Evolutionary conservation across 441 rosid species (phyloP), one percentile per base, ranked within the genome.

Genomic region (Aquilaria agallochum): DNA sequence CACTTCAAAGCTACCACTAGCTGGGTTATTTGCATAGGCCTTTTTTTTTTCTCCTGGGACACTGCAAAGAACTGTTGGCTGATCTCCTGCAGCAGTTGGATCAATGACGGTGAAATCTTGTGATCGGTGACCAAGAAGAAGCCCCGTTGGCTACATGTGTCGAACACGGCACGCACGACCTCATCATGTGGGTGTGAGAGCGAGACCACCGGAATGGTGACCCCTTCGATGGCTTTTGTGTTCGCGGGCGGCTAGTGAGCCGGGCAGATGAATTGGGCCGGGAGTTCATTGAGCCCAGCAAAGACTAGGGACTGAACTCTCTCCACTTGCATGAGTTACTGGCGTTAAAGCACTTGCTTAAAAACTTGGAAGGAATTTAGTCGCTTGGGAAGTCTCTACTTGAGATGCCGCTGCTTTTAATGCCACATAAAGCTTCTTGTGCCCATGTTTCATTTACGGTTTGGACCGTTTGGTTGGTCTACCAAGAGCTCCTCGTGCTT

Each of bases 111-210:
- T 0, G 78, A 52, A 2, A 79, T 65, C 10, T 80, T 84, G 40
- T 77, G 84, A 56, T 73, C 76, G 4, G 73, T 71, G 9, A 76
- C 0, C 31, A 77, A 54, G 58, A 77, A 65, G 30, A 75, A 64
- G 6, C 84, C 87, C 84, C 87, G 77, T 2, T 77, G 70, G 3
- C 12, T 60, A 53, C 79, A 62, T 2, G 87, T 84, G 49, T 40
- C 57, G 2, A 9, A 50, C 13, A 74, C 30, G 20, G 67, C 60
- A 2, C 49, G 20, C 0, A 79, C 69, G 3, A 74, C 5, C 0
- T n/a, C 58, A 9, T 51, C 67, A 6, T 32, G 80, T 1, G 75
- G 72, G 60, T 50, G 66, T 0, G 74, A 55, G 0, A 82, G 59
- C 4, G 87, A 82, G 32, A 82, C 58, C 42, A 76, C 80, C 0